phyloP scores from a whole-genome alignment of 1,139 yeast genomes.

The Taiozyma sp. region DNA sequence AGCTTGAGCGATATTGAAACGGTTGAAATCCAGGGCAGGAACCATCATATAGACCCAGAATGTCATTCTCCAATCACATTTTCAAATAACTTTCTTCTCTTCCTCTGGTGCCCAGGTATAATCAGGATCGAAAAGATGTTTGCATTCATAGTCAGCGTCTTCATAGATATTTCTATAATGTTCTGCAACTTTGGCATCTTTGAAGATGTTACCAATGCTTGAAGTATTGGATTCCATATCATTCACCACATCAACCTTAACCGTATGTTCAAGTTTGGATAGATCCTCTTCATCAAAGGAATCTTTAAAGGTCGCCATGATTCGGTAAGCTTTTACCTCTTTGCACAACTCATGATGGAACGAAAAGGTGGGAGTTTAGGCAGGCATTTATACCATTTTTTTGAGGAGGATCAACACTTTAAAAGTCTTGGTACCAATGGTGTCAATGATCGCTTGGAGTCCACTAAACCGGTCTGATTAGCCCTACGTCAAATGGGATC shows the following conservation, averaged over 20 bases:
- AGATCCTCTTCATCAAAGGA: neutral
- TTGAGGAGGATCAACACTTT: neutral
- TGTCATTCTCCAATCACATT: conserved; percentile 40
- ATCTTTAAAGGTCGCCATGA: neutral
- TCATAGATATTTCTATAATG: conserved; percentile 38
- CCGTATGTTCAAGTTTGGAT: neutral
- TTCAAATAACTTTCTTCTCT: conserved; percentile 34
- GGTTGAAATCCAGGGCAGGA: conserved; percentile 36
- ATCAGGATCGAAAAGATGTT: conserved; percentile 36
- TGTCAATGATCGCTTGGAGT: too few relatives aligned
- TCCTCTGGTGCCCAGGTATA: conserved; percentile 40
- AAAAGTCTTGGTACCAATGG: neutral
- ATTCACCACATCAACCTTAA: neutral
- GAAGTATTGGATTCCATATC: neutral
- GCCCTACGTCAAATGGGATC: too few relatives aligned
- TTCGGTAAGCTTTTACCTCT: too few relatives aligned
- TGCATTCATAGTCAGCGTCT: conserved; percentile 36
- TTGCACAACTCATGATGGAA: too few relatives aligned
- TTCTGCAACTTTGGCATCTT: conserved; percentile 37
- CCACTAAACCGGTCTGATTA: too few relatives aligned
- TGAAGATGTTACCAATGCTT: conserved; percentile 3
- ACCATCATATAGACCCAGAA: conserved; percentile 44
- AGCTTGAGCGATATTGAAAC: conserved; percentile 46
- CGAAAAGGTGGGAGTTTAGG: neutral
- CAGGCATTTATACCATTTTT: too few relatives aligned